Conservation (phyloP, 2,329 filamentous ascomycete species). For the Talaromyces albobiverticillius region DNA sequence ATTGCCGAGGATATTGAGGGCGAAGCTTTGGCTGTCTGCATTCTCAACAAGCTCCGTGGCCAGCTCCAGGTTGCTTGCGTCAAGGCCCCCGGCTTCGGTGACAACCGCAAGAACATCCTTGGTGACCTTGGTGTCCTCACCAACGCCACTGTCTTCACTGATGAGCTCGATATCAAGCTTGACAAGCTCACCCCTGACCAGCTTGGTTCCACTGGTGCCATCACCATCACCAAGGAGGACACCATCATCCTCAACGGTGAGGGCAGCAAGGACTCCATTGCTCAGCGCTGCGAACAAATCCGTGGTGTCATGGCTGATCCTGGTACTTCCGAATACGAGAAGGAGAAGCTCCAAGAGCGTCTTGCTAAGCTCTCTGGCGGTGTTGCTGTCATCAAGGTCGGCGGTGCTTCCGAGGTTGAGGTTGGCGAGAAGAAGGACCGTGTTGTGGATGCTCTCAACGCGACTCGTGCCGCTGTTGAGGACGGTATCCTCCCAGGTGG, state of each 20-base stretch:
- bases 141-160: constrained; percentile 95
- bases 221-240: constrained; percentile 99
- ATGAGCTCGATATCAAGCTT: constrained; percentile 98
- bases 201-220: constrained; percentile 94
- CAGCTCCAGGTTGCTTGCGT: constrained; percentile 98
- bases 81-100: constrained; percentile 98
- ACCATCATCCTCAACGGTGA: constrained; percentile 98
- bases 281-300: constrained; percentile 98
- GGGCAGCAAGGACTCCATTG: constrained; percentile 87
- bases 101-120: constrained; percentile 99
- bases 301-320: constrained; percentile 93
- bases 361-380: constrained; percentile 98
- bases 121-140: constrained; percentile 94
- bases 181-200: constrained; percentile 96
- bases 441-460: constrained; percentile 96
- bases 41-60: constrained; percentile 99
- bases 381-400: constrained; percentile 99
- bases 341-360: constrained; percentile 99
- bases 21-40: constrained; percentile 97
- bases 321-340: constrained; percentile 96
- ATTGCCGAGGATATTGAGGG: constrained; percentile 99
- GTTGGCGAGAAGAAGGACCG: constrained; percentile 99
- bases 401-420: constrained; percentile 95
- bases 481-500: constrained; percentile 98
- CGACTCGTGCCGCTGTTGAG: constrained; percentile 96